Evolutionary conservation across 2,329 filamentous ascomycete species (phyloP).

Genomic region (Ascochyta fabae): DNA sequence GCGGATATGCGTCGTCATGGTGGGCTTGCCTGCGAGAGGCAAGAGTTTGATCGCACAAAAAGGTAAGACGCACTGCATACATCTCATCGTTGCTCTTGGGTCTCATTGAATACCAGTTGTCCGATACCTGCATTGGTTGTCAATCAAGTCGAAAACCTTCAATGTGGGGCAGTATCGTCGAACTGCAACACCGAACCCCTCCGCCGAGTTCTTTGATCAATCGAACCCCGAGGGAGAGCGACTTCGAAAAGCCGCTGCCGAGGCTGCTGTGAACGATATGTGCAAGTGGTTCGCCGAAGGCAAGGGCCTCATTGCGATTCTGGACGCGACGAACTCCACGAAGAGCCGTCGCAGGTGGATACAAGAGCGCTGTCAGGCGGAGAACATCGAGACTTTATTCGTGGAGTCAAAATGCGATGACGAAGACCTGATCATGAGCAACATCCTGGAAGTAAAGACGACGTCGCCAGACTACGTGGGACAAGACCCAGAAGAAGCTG

Average conservation of each 20-base stretch:
- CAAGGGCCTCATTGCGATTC: slow-evolving; percentile 84
- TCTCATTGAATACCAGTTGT: slow-evolving; percentile 43
- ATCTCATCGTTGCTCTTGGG: slow-evolving; percentile 7
- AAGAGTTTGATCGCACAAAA: slow-evolving; percentile 99
- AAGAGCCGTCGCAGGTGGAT: slow-evolving; percentile 92
- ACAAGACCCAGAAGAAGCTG: slow-evolving; percentile 90
- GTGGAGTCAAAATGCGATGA: slow-evolving; percentile 98
- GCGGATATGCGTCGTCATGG: slow-evolving; percentile 98
- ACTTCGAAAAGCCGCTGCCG: slow-evolving; percentile 83
- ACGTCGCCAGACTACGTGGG: slow-evolving; percentile 94
- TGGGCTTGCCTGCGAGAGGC: slow-evolving; percentile 90
- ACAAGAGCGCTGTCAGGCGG: slow-evolving; percentile 74
- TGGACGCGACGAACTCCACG: slow-evolving; percentile 97
- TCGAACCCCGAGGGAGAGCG: slow-evolving; percentile 89
- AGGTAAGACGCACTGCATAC: slow-evolving; percentile 62
- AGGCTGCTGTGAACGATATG: slow-evolving; percentile 94
- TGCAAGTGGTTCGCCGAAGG: slow-evolving; percentile 82
- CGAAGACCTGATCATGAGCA: slow-evolving; percentile 95
- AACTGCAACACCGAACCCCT: slow-evolving; percentile 84
- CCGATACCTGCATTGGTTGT: slow-evolving; percentile 95
- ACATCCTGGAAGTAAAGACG: slow-evolving; percentile 96
- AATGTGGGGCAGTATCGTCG: slow-evolving; percentile 97
- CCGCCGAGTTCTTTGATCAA: slow-evolving; percentile 93
- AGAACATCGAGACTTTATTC: slow-evolving; percentile 88
- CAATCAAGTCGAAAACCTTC: slow-evolving; percentile 91